phyloP scores from a whole-genome alignment of 768 basidiomycete genomes.

The Suillus weaverae region DNA sequence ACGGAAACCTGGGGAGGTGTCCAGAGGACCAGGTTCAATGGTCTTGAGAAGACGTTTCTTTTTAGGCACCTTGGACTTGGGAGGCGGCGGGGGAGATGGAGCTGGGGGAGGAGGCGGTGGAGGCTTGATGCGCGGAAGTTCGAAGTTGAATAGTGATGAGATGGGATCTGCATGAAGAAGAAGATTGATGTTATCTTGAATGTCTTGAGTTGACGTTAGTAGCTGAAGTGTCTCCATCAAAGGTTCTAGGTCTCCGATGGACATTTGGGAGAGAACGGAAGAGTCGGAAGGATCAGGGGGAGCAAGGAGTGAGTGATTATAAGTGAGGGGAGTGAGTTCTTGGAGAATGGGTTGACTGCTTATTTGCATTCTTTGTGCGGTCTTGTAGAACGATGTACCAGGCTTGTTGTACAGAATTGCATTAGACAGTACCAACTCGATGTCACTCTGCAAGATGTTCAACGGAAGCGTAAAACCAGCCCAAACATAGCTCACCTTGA shows the following conservation, averaged over 20 bases:
- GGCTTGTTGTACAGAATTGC: constrained; percentile 84
- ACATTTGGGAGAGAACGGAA: constrained; percentile 3
- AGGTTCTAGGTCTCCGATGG: constrained; percentile 76
- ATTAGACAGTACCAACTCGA: constrained; percentile 82
- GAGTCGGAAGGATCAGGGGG: background rate
- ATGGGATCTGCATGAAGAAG: constrained; percentile 60
- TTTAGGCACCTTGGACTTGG: constrained; percentile 42
- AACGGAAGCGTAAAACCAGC: constrained; percentile 5
- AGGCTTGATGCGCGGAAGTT: constrained; percentile 61
- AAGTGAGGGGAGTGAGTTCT: constrained; percentile 22
- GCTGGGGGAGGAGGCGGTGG: constrained; percentile 55
- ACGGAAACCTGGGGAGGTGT: constrained; percentile 45
- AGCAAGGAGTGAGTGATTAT: constrained; percentile 16
- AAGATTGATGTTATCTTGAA: constrained; percentile 55
- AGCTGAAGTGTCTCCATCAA: constrained; percentile 56
- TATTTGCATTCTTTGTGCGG: constrained; percentile 63
- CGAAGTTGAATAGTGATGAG: constrained; percentile 65
- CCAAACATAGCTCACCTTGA: constrained; percentile 51
- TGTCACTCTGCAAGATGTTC: constrained; percentile 56
- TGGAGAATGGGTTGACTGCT: constrained; percentile 37
- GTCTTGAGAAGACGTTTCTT: constrained; percentile 33
- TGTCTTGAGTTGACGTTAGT: constrained; percentile 50
- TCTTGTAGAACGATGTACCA: constrained; percentile 68
- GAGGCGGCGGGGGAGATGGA: constrained; percentile 14
- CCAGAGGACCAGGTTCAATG: constrained; percentile 29